These are phyloP conservation scores for Tricholoma hemisulphureum DNA, from an alignment of 768 basidiomycete genomes.

Conservation along the genomic window DNA sequence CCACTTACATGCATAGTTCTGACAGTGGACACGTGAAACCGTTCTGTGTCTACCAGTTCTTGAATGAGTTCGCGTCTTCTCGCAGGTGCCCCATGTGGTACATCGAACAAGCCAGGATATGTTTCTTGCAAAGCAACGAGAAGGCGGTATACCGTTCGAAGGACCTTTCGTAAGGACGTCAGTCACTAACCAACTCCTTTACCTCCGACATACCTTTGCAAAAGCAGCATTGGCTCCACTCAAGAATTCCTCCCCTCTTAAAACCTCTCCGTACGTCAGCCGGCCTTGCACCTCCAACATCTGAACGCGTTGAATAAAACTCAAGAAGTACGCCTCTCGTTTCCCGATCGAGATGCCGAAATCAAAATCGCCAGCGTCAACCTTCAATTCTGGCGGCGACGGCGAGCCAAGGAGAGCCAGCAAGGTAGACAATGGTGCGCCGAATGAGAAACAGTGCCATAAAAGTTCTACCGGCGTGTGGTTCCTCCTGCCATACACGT, in stretches of 20 bases:
- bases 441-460: conserved; percentile 38
- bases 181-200: not conserved
- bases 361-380: conserved; percentile 28
- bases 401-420: conserved; percentile 39
- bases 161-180: conserved; percentile 22
- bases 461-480: conserved; percentile 30
- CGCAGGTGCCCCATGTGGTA: conserved; percentile 24
- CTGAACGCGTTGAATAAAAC: conserved; percentile 36
- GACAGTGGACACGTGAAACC: conserved; percentile 27
- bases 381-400: conserved; percentile 27
- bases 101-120: conserved; percentile 35
- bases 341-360: conserved; percentile 28
- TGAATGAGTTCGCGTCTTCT: conserved; percentile 25
- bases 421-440: conserved; percentile 35
- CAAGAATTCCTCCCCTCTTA: conserved; percentile 37
- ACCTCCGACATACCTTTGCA: conserved; percentile 34
- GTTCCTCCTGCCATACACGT: conserved; percentile 4
- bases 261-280: conserved; percentile 39
- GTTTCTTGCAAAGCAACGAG: conserved; percentile 33
- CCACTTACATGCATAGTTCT: conserved; percentile 31
- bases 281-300: conserved; percentile 32
- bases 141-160: conserved; percentile 35
- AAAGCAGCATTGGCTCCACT: conserved; percentile 30
- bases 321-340: conserved; percentile 29
- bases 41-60: conserved; percentile 34